phyloP scores from a whole-genome alignment of 306 rosid species.

The Gastrolobium bilobum region DNA sequence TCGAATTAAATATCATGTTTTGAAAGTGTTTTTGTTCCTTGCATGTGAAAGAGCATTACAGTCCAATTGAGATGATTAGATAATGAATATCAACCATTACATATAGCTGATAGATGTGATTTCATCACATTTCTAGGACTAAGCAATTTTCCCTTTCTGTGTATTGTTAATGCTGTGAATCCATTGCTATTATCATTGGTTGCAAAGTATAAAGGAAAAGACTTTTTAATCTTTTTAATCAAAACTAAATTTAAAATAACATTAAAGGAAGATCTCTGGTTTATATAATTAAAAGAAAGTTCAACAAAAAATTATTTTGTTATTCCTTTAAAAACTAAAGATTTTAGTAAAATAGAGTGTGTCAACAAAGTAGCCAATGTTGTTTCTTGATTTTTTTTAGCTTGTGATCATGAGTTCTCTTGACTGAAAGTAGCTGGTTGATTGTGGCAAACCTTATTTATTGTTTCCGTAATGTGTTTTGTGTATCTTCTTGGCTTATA shows the following conservation, averaged over 20 bases:
- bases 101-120: slow-evolving; percentile 1
- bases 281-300: background rate
- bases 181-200: slow-evolving; percentile 1
- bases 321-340: slow-evolving; percentile 1
- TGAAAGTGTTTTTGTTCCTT: background rate
- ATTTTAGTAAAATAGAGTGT: background rate
- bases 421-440: background rate
- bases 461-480: slow-evolving; percentile 13
- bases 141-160: background rate
- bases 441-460: background rate
- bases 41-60: background rate
- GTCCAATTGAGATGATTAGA: background rate
- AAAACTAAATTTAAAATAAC: background rate
- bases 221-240: background rate
- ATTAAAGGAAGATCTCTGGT: background rate
- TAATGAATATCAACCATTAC: background rate
- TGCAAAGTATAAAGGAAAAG: background rate
- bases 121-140: background rate
- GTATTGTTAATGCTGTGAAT: background rate
- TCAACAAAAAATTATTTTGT: background rate
- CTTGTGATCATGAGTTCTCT: background rate
- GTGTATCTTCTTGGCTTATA: background rate
- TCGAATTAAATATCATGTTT: background rate
- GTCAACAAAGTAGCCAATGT: background rate
- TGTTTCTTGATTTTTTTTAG: background rate